Evolutionary conservation across 257 asterid genomes (phyloP), one percentile per base, ranked within the genome.

Genomic region (Thymus mandschuricus): DNA sequence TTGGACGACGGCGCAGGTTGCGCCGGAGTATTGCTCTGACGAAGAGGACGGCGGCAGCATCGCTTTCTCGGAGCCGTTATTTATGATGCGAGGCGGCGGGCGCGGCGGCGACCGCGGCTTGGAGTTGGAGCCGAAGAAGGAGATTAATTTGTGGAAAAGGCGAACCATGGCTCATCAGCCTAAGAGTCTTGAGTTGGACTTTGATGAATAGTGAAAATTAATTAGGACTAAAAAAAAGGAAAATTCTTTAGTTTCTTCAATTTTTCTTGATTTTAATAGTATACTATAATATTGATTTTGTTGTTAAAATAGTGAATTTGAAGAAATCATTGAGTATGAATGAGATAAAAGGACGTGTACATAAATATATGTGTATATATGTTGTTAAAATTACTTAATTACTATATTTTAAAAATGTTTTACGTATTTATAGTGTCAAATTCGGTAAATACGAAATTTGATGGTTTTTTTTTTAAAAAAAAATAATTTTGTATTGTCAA

Each of bases 91-190:
- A 40, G 74, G 52, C 3, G 81, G 62, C 8, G 71, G 63, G 21
- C 21, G 21, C 10, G 69, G 29, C n/a, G 50, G 73, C 48, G 78
- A 7, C 41, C 0, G 80, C n/a, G 21, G 21, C 21, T 64, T 60
- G 62, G 78, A 67, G 8, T 81, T 85, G 88, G 92, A 88, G 88
- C 88, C 94, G 68, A 87, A 77, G 69, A 93, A 83, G 76, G 97
- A 93, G 84, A 86, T 91, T 35, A 91, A 89, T 81, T 21, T 93
- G 66, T 91, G 98, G 98, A 91, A 87, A 49, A 87, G 96, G 69
- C 80, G 98, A 80, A 87, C 94, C 0, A 73, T 81, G 96, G 85
- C 84, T n/a, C 86, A 56, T 21, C 21, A 56, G 80, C 96, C 97
- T 10, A 78, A 64, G 79, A 90, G 90, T 35, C 94, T 90, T 51